phyloP scores from a whole-genome alignment of 2,329 filamentous ascomycete species.

The Aspergillus aculeatus region DNA sequence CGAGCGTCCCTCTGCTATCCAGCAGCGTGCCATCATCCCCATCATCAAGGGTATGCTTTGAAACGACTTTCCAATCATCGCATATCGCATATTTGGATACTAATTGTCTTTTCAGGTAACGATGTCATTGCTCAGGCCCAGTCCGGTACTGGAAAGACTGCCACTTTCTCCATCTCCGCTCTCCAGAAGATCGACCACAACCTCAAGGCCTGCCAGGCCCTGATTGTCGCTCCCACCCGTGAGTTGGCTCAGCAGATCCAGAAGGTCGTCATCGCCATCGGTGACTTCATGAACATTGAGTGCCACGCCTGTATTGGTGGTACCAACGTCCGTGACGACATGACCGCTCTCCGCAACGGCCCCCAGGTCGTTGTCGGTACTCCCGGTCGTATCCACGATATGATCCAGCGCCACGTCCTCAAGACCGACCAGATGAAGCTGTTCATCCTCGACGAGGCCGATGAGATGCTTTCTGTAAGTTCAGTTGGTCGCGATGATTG shows the following conservation, averaged over 20 bases:
- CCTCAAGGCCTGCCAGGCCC: slow-evolving; percentile 94
- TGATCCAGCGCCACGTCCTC: slow-evolving; percentile 97
- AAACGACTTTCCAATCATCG: background rate
- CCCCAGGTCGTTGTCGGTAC: slow-evolving; percentile 98
- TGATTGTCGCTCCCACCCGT: slow-evolving; percentile 96
- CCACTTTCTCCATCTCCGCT: slow-evolving; percentile 98
- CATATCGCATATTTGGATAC: background rate
- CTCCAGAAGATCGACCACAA: slow-evolving; percentile 97
- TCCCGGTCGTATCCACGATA: slow-evolving; percentile 96
- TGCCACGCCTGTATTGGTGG: slow-evolving; percentile 99
- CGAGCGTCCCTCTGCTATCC: slow-evolving; percentile 98
- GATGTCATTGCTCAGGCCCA: slow-evolving; percentile 99
- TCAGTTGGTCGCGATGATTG: background rate
- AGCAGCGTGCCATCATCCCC: slow-evolving; percentile 99
- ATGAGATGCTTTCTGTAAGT: slow-evolving; percentile 77
- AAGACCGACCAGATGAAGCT: slow-evolving; percentile 99
- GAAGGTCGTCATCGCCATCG: slow-evolving; percentile 97
- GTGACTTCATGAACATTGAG: slow-evolving; percentile 99
- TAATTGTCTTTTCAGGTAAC: slow-evolving; percentile 62
- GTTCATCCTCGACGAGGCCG: slow-evolving; percentile 98
- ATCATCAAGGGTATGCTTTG: slow-evolving; percentile 88
- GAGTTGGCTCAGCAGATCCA: slow-evolving; percentile 99
- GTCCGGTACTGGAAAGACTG: slow-evolving; percentile 99
- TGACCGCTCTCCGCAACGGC: slow-evolving; percentile 94
- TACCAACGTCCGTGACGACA: slow-evolving; percentile 96